Percentiles rank a stretch among this genome's conserved stretches.
Conservation (phyloP, 768 basidiomycete genomes). For the Auriscalpium microsporum region DNA sequence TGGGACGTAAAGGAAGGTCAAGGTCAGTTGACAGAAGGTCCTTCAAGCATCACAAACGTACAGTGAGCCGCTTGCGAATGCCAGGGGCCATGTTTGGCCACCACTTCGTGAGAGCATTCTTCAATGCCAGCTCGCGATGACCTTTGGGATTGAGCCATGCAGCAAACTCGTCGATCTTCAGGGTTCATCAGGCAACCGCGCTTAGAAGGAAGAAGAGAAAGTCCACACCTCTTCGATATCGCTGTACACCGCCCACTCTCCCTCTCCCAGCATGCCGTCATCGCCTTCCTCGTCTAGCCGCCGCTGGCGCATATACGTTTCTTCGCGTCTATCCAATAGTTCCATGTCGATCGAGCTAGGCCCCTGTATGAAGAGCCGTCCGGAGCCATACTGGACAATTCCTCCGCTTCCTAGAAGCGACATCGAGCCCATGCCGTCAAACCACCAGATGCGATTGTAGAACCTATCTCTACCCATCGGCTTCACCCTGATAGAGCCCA, state of each 20-base stretch:
- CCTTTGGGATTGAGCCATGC: slow-evolving; percentile 93
- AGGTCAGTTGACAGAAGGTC: slow-evolving; percentile 2
- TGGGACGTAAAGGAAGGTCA: slow-evolving; percentile 19
- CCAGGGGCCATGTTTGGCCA: slow-evolving; percentile 77
- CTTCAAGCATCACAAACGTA: slow-evolving; percentile 30
- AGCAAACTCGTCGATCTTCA: slow-evolving; percentile 72
- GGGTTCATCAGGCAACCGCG: background rate
- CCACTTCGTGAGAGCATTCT: slow-evolving; percentile 72
- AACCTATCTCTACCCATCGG: slow-evolving; percentile 90
- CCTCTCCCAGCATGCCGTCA: slow-evolving; percentile 58
- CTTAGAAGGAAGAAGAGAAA: too few relatives aligned
- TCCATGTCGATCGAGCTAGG: slow-evolving; percentile 77
- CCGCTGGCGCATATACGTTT: slow-evolving; percentile 45
- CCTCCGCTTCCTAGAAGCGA: slow-evolving; percentile 74
- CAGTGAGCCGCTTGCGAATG: slow-evolving; percentile 64
- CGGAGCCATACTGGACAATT: slow-evolving; percentile 77
- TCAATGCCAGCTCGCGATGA: slow-evolving; percentile 75
- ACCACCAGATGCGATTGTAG: slow-evolving; percentile 97
- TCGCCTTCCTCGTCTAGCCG: slow-evolving; percentile 75
- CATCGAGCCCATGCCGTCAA: slow-evolving; percentile 89
- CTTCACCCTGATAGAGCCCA: slow-evolving; percentile 78
- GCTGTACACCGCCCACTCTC: slow-evolving; percentile 89
- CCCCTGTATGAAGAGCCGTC: slow-evolving; percentile 88
- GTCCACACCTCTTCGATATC: slow-evolving; percentile 75
- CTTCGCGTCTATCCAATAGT: slow-evolving; percentile 52